These are phyloP conservation scores for Chalaropsis ovoidea DNA, from an alignment of 2,329 filamentous ascomycete species.

Conservation along the genomic window DNA sequence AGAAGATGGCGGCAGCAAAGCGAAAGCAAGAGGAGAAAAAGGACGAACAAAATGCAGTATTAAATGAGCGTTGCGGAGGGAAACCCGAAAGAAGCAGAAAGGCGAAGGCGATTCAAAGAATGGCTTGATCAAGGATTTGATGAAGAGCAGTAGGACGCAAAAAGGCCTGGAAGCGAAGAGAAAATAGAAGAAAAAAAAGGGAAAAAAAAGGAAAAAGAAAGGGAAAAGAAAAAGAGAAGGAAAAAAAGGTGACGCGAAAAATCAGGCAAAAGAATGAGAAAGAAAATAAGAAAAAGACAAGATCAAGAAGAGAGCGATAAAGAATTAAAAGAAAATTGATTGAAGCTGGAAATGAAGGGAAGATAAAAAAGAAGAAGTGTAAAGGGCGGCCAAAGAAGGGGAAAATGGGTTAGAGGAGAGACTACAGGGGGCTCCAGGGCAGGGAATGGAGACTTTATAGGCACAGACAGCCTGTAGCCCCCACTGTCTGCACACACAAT, in stretches of 20 bases:
- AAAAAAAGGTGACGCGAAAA: not conserved
- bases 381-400: not conserved
- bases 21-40: not conserved
- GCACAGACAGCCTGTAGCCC: too few relatives aligned
- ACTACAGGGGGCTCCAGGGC: not conserved
- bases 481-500: not conserved
- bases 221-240: not conserved
- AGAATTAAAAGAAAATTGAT: not conserved
- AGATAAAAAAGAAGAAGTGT: not conserved
- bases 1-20: not conserved
- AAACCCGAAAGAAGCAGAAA: not conserved
- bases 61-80: conserved; percentile 10
- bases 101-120: not conserved
- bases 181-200: conserved; percentile 5
- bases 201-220: not conserved
- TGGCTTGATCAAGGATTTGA: not conserved
- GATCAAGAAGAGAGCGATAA: conserved; percentile 9
- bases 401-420: not conserved
- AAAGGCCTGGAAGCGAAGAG: conserved; percentile 3
- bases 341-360: not conserved
- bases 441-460: not conserved
- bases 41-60: not conserved
- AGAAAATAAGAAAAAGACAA: not conserved
- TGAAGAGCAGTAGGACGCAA: not conserved
- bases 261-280: conserved; percentile 13